Evolutionary conservation across 768 basidiomycete genomes (phyloP).

Genomic region (Infundibulicybe gibba): DNA sequence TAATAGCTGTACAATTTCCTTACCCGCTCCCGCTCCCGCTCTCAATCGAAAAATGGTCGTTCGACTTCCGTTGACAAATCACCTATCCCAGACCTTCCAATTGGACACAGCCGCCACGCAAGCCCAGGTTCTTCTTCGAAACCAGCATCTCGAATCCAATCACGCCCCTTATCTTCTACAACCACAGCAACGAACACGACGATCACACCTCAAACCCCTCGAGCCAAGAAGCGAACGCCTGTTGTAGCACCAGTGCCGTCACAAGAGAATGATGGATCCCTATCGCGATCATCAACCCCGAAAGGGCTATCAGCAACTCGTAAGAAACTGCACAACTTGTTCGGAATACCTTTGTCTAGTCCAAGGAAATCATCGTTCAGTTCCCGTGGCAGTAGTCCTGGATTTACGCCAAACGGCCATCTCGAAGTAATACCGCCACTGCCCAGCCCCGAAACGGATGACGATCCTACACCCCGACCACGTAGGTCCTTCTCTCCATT

Average conservation of each 20-base stretch:
- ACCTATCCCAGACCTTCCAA: slow-evolving; percentile 12
- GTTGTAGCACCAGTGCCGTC: slow-evolving; percentile 23
- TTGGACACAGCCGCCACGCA: background rate
- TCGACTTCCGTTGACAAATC: slow-evolving; percentile 12
- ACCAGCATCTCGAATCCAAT: slow-evolving; percentile 45
- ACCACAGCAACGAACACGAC: slow-evolving; percentile 63
- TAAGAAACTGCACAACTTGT: slow-evolving; percentile 41
- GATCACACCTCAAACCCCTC: slow-evolving; percentile 54
- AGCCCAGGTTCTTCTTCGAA: slow-evolving; percentile 31
- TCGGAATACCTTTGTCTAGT: slow-evolving; percentile 35
- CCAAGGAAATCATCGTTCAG: slow-evolving; percentile 34
- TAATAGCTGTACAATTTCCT: slow-evolving; percentile 59
- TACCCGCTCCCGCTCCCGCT: slow-evolving; percentile 59
- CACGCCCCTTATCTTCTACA: slow-evolving; percentile 63
- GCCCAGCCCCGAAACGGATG: slow-evolving; percentile 14
- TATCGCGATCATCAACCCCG: slow-evolving; percentile 22
- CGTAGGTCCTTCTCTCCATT: slow-evolving; percentile 18
- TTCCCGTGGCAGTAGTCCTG: slow-evolving; percentile 10
- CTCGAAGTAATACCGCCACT: slow-evolving; percentile 11
- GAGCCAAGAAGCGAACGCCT: slow-evolving; percentile 21
- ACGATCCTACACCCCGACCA: slow-evolving; percentile 23
- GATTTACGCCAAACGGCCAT: slow-evolving; percentile 26
- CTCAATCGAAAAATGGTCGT: slow-evolving; percentile 37
- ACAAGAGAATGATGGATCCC: slow-evolving; percentile 7
- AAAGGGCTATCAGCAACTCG: slow-evolving; percentile 31